Evolutionary conservation across 176 grass and related monocot genomes (phyloP).

Genomic region (Rhynchospora breviuscula): DNA sequence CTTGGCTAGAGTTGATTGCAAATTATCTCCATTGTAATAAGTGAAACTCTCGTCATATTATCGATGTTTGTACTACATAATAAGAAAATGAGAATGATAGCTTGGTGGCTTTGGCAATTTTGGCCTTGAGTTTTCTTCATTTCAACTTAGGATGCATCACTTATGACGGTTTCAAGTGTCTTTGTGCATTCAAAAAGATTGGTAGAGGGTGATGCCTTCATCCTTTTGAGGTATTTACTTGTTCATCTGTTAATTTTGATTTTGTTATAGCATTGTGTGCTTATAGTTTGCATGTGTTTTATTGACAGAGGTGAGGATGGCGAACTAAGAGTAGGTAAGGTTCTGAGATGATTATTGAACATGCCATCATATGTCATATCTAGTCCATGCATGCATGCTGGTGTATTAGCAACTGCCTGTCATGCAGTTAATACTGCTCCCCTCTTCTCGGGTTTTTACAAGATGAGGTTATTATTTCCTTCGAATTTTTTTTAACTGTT

Average conservation of each 20-base stretch:
- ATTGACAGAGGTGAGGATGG: conserved; percentile 70
- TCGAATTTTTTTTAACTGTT: neutral
- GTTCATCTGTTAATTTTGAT: neutral
- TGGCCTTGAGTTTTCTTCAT: conserved; percentile 30
- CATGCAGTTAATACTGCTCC: conserved; percentile 79
- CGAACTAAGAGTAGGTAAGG: conserved; percentile 73
- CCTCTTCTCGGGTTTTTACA: conserved; percentile 93
- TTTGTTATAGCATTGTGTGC: neutral
- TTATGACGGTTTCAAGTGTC: conserved; percentile 88
- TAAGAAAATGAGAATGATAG: neutral
- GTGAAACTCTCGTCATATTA: conserved; percentile 94
- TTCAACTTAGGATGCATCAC: conserved; percentile 84
- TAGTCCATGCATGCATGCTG: conserved; percentile 96
- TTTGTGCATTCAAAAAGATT: conserved; percentile 96
- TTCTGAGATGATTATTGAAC: conserved; percentile 77
- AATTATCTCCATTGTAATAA: conserved; percentile 85
- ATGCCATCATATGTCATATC: conserved; percentile 96
- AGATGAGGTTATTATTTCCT: conserved; percentile 58
- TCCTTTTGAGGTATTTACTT: conserved; percentile 69
- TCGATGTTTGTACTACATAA: conserved; percentile 45
- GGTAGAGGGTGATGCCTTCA: conserved; percentile 88
- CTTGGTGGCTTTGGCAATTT: conserved; percentile 16
- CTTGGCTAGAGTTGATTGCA: conserved; percentile 82
- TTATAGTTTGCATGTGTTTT: conserved; percentile 20
- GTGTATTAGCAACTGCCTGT: conserved; percentile 87